These are phyloP conservation scores for Talaromyces sp. DNA, from an alignment of 2,329 filamentous ascomycete genomes.

Conservation along the genomic window DNA sequence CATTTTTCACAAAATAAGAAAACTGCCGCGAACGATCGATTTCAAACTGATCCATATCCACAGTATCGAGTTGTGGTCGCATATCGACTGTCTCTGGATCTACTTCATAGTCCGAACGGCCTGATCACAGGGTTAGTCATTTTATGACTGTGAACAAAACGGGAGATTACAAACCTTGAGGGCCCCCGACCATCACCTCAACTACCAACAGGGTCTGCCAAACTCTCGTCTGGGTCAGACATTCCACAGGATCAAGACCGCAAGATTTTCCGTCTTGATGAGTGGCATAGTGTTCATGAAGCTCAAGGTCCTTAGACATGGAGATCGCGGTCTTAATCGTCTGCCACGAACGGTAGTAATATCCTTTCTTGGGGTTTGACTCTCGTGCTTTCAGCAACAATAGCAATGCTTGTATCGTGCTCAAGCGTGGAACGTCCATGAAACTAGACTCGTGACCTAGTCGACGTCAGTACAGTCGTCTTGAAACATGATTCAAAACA, in stretches of 20 bases:
- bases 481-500: neutral
- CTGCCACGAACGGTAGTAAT: slow-evolving; percentile 98
- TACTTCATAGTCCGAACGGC: slow-evolving; percentile 73
- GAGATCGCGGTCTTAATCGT: slow-evolving; percentile 84
- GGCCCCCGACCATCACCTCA: slow-evolving; percentile 88
- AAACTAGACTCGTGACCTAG: slow-evolving; percentile 86
- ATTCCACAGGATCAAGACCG: slow-evolving; percentile 65
- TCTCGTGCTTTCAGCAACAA: slow-evolving; percentile 88
- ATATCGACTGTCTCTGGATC: slow-evolving; percentile 72
- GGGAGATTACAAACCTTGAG: slow-evolving; percentile 65
- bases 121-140: slow-evolving; percentile 38
- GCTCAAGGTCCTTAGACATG: slow-evolving; percentile 85
- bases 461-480: slow-evolving; percentile 8
- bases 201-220: slow-evolving; percentile 86
- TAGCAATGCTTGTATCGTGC: slow-evolving; percentile 83
- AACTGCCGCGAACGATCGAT: slow-evolving; percentile 77
- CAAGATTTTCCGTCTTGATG: slow-evolving; percentile 70
- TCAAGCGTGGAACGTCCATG: slow-evolving; percentile 83
- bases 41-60: slow-evolving; percentile 68
- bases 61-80: slow-evolving; percentile 56
- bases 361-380: slow-evolving; percentile 84
- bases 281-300: slow-evolving; percentile 78
- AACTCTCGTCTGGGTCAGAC: slow-evolving; percentile 74
- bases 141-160: neutral
- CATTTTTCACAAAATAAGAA: slow-evolving; percentile 70